Evolutionary conservation across 345 rosid genomes (phyloP).

Genomic region (Psidium guajava): DNA sequence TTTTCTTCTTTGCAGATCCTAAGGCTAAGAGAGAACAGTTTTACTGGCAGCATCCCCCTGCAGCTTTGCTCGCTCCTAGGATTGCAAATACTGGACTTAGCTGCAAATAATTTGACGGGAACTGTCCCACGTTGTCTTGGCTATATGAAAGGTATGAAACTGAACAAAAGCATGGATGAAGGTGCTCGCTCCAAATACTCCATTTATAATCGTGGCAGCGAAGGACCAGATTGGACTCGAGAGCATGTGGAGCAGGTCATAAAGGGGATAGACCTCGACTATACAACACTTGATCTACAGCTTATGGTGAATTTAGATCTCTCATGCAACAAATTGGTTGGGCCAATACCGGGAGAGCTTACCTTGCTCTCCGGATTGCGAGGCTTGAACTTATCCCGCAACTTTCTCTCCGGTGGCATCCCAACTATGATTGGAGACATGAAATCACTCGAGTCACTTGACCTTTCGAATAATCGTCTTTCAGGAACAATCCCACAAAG

Average conservation of each 20-base stretch:
- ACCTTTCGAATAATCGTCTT: not conserved
- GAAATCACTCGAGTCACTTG: not conserved
- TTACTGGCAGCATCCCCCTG: not conserved
- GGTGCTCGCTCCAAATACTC: too few relatives aligned
- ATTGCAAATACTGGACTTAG: not conserved
- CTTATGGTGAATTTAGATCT: slow-evolving; percentile 10
- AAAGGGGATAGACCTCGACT: not conserved
- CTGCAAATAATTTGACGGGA: not conserved
- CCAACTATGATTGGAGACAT: not conserved
- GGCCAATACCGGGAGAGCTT: slow-evolving; percentile 1
- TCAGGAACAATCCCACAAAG: not conserved
- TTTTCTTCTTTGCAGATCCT: not conserved
- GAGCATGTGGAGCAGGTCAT: not conserved
- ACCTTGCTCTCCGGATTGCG: not conserved
- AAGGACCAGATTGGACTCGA: not conserved
- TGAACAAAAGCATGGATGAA: too few relatives aligned
- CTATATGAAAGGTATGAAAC: not conserved
- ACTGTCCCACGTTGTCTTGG: not conserved
- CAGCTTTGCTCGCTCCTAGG: not conserved
- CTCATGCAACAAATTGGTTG: slow-evolving; percentile 10
- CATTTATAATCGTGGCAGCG: too few relatives aligned
- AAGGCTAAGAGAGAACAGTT: not conserved
- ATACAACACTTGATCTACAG: not conserved
- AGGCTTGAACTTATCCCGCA: not conserved
- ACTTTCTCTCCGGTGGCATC: not conserved